These are phyloP conservation scores for Blumeria hordei DNA, from an alignment of 2,329 filamentous ascomycete genomes.

Conservation along the genomic window DNA sequence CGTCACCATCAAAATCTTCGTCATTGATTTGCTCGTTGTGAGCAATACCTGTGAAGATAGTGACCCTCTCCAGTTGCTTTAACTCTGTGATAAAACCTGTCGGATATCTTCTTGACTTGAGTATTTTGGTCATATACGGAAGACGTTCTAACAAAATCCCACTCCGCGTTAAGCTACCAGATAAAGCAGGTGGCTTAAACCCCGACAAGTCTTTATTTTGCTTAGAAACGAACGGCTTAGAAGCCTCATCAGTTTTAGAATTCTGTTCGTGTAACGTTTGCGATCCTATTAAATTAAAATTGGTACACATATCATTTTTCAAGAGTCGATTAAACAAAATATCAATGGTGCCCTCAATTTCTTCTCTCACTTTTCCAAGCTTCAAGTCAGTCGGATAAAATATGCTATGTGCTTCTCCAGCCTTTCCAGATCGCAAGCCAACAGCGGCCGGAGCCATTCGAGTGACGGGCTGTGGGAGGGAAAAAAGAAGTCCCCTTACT, in stretches of 20 bases:
- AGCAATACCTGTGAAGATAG: slow-evolving; percentile 15
- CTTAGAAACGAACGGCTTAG: not conserved
- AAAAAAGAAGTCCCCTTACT: slow-evolving; percentile 65
- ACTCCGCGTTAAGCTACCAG: slow-evolving; percentile 33
- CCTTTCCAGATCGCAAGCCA: slow-evolving; percentile 15
- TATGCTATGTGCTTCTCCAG: slow-evolving; percentile 57
- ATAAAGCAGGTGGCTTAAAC: not conserved
- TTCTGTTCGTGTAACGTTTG: not conserved
- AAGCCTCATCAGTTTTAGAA: not conserved
- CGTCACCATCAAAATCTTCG: slow-evolving; percentile 19
- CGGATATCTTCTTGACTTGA: slow-evolving; percentile 13
- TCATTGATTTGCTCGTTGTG: slow-evolving; percentile 22
- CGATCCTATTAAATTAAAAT: not conserved
- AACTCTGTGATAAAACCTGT: slow-evolving; percentile 12
- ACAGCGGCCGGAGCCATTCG: slow-evolving; percentile 23
- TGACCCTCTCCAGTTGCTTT: slow-evolving; percentile 18
- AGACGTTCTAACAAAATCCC: slow-evolving; percentile 68
- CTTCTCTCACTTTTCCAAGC: slow-evolving; percentile 63
- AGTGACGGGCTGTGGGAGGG: slow-evolving; percentile 67
- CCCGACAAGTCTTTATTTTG: not conserved
- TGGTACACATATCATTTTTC: slow-evolving; percentile 21
- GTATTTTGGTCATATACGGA: slow-evolving; percentile 58
- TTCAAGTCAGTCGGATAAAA: slow-evolving; percentile 73
- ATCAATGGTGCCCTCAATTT: slow-evolving; percentile 51
- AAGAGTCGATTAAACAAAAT: slow-evolving; percentile 39